Evolutionary conservation across 2,329 filamentous ascomycete species (phyloP), one percentile per base, ranked within the genome.

Genomic region (Apiospora rasikravindrae): DNA sequence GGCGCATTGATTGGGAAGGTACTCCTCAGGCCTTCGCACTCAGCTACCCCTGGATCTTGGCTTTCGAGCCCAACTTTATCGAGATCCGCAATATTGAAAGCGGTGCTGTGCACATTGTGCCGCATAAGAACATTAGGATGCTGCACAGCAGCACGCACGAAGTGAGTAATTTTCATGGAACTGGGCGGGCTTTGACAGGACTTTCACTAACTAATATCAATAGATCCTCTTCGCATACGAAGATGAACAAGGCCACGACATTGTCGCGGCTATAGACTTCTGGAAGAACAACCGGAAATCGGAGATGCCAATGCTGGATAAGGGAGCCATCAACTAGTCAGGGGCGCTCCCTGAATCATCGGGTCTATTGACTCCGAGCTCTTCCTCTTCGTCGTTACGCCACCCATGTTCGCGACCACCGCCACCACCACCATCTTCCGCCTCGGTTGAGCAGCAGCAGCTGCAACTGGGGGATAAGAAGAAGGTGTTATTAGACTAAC

Each of bases 191-290:
- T n/a, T 74, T 42, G 78, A 83, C 69, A 81, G 79, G 71, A 72
- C 40, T 70, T 73, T 19, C 14, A 70, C 76, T 78, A 73, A 79
- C 67, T 40, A 19, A 6, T 24, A 14, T 51, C 75, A 51, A 53
- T 61, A 99, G 96, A 98, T 99, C 77, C 84, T 99, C 70, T 98
- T 98, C 83, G 96, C 96, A 68, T 98, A 98, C 81, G 96, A 99
- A 86, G 96, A 98, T 79, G 96, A 99, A 82, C 87, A 90, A 75
- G 96, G 96, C 77, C 94, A 97, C 80, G 96, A 99, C 80, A 92
- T 98, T 70, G 93, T 99, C 75, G 95, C 96, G 77, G 95, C 94
- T 74, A 90, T 99, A 80, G 96, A 99, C 84, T 99, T 99, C 86
- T 99, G 96, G 96, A 94, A 91, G 85, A 91, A 86, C 77, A 89